Percentiles rank a stretch among this genome's conserved stretches.
phyloP scores from a whole-genome alignment of 208 protist genomes.

The Porcisia hertigi region DNA sequence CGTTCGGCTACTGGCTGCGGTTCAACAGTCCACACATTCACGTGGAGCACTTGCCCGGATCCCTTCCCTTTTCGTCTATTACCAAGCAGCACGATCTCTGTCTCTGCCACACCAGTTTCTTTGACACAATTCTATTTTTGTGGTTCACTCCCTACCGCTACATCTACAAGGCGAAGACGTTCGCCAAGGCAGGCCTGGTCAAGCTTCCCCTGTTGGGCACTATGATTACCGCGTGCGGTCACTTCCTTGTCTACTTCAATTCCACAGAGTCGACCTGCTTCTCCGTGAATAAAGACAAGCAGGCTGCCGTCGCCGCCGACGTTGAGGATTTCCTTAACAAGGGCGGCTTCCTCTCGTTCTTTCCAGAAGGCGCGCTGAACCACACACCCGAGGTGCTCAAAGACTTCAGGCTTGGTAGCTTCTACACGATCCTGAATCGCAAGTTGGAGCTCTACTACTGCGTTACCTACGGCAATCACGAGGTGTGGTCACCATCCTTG shows the following conservation, averaged over 20 bases:
- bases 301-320: slow-evolving; percentile 58
- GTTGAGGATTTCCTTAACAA: slow-evolving; percentile 61
- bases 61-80: slow-evolving; percentile 54
- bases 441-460: slow-evolving; percentile 71
- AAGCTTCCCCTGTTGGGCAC: slow-evolving; percentile 76
- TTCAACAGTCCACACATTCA: slow-evolving; percentile 62
- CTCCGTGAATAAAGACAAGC: slow-evolving; percentile 81
- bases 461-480: slow-evolving; percentile 78
- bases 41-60: slow-evolving; percentile 61
- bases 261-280: slow-evolving; percentile 55
- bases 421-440: slow-evolving; percentile 69
- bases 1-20: slow-evolving; percentile 53
- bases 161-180: slow-evolving; percentile 63
- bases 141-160: slow-evolving; percentile 53
- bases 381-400: slow-evolving; percentile 74
- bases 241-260: slow-evolving; percentile 87
- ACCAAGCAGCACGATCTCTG: slow-evolving; percentile 59
- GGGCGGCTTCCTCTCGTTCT: slow-evolving; percentile 78
- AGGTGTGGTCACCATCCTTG: slow-evolving; percentile 69
- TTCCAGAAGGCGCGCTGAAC: slow-evolving; percentile 86
- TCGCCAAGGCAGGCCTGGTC: slow-evolving; percentile 72
- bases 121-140: slow-evolving; percentile 79
- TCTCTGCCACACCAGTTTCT: slow-evolving; percentile 87
- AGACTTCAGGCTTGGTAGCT: slow-evolving; percentile 85
- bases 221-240: slow-evolving; percentile 68